phyloP scores from a whole-genome alignment of 768 basidiomycete species.

The Russula olivacea region DNA sequence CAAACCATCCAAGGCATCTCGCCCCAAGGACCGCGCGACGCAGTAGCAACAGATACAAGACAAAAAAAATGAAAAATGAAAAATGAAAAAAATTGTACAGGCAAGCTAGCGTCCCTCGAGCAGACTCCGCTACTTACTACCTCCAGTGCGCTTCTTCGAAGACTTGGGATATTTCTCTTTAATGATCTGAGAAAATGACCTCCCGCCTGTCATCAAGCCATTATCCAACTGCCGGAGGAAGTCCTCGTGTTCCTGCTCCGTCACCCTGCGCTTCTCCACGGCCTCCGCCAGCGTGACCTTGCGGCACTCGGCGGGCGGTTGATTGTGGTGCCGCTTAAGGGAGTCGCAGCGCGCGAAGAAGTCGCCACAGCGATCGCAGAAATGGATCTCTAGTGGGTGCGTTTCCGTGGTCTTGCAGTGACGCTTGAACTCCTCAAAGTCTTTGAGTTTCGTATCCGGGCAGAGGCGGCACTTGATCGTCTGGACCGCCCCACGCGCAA shows the following conservation, averaged over 20 bases:
- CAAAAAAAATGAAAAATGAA: not conserved
- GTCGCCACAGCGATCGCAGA: conserved; percentile 1
- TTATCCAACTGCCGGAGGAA: not conserved
- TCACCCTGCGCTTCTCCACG: not conserved
- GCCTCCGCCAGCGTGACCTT: fast-evolving
- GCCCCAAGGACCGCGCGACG: not conserved
- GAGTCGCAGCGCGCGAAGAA: not conserved
- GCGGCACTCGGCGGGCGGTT: not conserved
- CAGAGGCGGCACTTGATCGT: not conserved
- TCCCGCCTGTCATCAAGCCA: not conserved
- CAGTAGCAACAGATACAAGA: not conserved
- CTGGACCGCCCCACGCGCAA: not conserved
- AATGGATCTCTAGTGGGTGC: not conserved
- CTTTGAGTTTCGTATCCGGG: not conserved
- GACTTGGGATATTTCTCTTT: not conserved
- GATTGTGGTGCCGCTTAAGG: not conserved
- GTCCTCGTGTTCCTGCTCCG: not conserved
- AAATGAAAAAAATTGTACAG: no score
- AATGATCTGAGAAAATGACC: not conserved
- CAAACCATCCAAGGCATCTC: not conserved
- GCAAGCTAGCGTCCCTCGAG: not conserved
- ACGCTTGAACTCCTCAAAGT: not conserved
- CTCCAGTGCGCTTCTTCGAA: not conserved
- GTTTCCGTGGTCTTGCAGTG: not conserved
- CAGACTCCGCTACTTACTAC: not conserved